Percentiles rank a stretch among this genome's conserved stretches.
These are phyloP conservation scores for Corynascus novoguineensis DNA, from an alignment of 495 filamentous ascomycete genomes.

Conservation along the genomic window DNA sequence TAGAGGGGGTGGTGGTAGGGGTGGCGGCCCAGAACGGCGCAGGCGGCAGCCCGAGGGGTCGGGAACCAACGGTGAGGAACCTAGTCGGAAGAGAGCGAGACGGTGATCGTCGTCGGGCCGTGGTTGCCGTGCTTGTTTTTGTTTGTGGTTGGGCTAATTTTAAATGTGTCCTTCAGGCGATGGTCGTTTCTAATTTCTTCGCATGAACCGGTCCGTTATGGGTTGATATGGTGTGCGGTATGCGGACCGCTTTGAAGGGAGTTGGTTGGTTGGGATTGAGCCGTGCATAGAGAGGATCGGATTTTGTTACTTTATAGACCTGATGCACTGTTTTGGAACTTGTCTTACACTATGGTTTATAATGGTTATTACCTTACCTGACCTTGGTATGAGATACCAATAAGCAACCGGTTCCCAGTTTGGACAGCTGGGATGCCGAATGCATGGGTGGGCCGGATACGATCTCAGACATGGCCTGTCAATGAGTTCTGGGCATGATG, in stretches of 20 bases:
- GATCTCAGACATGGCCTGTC: no score
- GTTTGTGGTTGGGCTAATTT: constrained; percentile 13
- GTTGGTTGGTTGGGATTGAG: not conserved
- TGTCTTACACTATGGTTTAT: no score
- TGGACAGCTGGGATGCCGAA: no score
- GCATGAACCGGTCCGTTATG: not conserved
- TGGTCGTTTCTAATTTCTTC: not conserved
- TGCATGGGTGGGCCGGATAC: no score
- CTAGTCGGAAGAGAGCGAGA: constrained; percentile 16
- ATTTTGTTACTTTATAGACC: not conserved
- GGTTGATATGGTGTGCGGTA: constrained; percentile 1
- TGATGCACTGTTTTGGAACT: no score
- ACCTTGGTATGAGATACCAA: no score
- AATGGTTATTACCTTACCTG: no score
- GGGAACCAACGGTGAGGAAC: constrained; percentile 12
- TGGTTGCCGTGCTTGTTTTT: not conserved
- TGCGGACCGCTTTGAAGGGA: not conserved
- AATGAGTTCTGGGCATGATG: no score
- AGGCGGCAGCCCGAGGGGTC: not conserved
- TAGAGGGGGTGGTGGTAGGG: not conserved
- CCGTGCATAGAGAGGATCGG: not conserved
- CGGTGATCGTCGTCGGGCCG: not conserved
- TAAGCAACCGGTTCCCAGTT: no score
- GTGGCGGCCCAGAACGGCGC: not conserved
- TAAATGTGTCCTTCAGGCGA: constrained; percentile 2